Evolutionary conservation across 768 basidiomycete species (phyloP).

Genomic region (Lentinula sp.): DNA sequence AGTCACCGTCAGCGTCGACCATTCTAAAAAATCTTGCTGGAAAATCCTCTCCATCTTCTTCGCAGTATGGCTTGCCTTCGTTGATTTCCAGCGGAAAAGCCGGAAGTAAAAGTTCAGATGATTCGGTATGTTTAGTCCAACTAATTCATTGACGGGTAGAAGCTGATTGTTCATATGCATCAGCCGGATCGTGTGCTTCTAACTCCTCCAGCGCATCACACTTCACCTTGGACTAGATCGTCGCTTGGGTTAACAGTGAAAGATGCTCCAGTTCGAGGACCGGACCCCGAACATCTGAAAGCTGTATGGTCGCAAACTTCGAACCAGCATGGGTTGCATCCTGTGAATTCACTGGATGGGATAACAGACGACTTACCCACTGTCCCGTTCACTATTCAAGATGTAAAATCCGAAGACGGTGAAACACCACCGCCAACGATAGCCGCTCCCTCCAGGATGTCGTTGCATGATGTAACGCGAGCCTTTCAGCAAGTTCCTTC

Average conservation of each 20-base stretch:
- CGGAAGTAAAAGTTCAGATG: conserved; percentile 48
- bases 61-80: conserved; percentile 16
- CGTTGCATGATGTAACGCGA: conserved; percentile 74
- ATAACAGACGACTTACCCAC: conserved; percentile 79
- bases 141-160: neutral
- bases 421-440: conserved; percentile 67
- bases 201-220: conserved; percentile 39
- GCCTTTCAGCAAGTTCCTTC: conserved; percentile 84
- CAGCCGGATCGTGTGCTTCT: conserved; percentile 39
- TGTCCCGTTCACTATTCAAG: conserved; percentile 75
- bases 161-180: conserved; percentile 9
- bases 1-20: conserved; percentile 1
- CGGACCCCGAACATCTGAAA: conserved; percentile 81
- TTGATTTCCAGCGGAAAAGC: conserved; percentile 25
- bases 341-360: conserved; percentile 76
- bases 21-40: conserved; percentile 9
- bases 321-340: conserved; percentile 57
- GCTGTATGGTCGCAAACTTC: conserved; percentile 80
- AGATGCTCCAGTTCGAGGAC: conserved; percentile 61
- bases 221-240: conserved; percentile 50
- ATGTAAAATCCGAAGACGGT: conserved; percentile 83
- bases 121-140: conserved; percentile 36
- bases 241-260: conserved; percentile 53
- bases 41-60: neutral
- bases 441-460: conserved; percentile 66